These are phyloP conservation scores for Spergularia bocconei DNA, from an alignment of 148 eudicot species.

Conservation along the genomic window DNA sequence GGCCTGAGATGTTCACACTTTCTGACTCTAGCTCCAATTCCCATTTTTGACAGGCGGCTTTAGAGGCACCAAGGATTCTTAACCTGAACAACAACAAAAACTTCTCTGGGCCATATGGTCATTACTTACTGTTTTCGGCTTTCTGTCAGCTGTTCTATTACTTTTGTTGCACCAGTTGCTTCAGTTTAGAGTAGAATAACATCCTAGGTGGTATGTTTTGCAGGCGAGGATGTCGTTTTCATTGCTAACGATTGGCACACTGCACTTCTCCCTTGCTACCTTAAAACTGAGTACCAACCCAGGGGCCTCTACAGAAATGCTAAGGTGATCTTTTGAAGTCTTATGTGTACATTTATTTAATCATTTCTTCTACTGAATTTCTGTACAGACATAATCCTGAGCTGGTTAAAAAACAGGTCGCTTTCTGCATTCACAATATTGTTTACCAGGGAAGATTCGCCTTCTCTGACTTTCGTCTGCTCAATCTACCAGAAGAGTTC, in stretches of 20 bases:
- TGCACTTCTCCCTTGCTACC: conserved; percentile 82
- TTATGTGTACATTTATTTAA: neutral
- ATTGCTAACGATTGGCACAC: conserved; percentile 96
- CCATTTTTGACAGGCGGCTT: conserved; percentile 64
- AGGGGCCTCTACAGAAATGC: conserved; percentile 66
- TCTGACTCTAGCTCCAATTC: neutral
- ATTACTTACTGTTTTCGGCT: neutral
- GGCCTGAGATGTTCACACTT: too few species aligned
- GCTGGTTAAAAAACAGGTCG: conserved; percentile 48
- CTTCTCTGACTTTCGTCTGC: conserved; percentile 54
- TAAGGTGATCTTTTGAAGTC: conserved; percentile 37
- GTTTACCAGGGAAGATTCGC: conserved; percentile 93
- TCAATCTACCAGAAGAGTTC: conserved; percentile 64
- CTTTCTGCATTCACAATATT: conserved; percentile 93
- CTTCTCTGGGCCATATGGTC: conserved; percentile 91
- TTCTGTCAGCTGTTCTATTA: neutral
- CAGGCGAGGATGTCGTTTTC: conserved; percentile 87
- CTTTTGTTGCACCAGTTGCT: neutral
- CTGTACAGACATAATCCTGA: neutral
- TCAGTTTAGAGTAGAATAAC: neutral
- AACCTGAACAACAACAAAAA: conserved; percentile 53
- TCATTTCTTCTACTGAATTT: neutral
- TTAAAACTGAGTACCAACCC: conserved; percentile 64
- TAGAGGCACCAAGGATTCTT: conserved; percentile 84
- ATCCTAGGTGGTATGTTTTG: neutral